Evolutionary conservation across 1,139 yeast genomes (phyloP).

Genomic region (Protomyces lactucae-debilis): DNA sequence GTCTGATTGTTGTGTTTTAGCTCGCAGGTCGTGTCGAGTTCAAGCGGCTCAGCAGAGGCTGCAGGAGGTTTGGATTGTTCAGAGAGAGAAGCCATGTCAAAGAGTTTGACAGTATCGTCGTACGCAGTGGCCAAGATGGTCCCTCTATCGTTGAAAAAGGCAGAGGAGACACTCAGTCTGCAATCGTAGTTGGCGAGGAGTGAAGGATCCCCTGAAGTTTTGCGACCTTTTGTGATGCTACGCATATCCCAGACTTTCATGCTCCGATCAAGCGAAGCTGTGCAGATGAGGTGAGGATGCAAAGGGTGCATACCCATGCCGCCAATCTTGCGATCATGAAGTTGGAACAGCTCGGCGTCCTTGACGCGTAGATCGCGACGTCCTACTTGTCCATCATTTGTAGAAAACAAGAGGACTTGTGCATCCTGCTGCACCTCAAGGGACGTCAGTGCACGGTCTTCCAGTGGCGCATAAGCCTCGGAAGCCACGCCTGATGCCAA

Average conservation of each 20-base stretch:
- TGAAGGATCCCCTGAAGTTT: conserved; percentile 45
- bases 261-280: conserved; percentile 83
- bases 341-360: conserved; percentile 45
- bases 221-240: conserved; percentile 40
- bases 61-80: conserved; percentile 33
- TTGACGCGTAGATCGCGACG: conserved; percentile 55
- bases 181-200: conserved; percentile 30
- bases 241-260: conserved; percentile 83
- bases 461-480: conserved; percentile 50
- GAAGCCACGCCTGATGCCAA: conserved; percentile 54
- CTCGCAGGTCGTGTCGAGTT: conserved; percentile 53
- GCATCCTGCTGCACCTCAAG: conserved; percentile 47
- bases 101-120: conserved; percentile 69
- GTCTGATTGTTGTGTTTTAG: conserved; percentile 89
- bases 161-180: conserved; percentile 73
- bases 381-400: conserved; percentile 72
- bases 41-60: not conserved
- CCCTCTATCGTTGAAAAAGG: conserved; percentile 76
- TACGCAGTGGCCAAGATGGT: conserved; percentile 87
- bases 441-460: conserved; percentile 51
- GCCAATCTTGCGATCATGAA: conserved; percentile 88
- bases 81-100: conserved; percentile 48
- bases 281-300: conserved; percentile 56
- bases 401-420: conserved; percentile 63
- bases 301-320: conserved; percentile 75